Base-by-base conservation (phyloP, 164 flowering plant species). In the Magnolia changhungtana region DNA sequence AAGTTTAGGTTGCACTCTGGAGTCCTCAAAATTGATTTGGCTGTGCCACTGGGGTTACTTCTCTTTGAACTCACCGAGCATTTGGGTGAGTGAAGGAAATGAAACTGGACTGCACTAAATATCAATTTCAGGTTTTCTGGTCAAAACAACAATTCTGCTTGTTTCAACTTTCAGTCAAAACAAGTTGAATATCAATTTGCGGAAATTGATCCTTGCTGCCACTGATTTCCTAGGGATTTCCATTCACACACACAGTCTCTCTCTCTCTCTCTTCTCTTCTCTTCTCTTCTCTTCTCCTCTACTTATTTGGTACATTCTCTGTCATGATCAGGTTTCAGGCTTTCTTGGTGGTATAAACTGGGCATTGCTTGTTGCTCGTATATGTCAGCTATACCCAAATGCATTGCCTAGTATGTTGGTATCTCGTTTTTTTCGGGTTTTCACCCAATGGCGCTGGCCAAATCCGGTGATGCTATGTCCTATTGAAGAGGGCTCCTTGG, bases 401-500 rank as follows among this genome's bases (percentile, higher is more conserved):
- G 91, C 91, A 74, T 74, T 86, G 52, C 90, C 92, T 5, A 85
- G 84, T 80, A 87, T 84, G 88, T 76, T 87, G 80, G 88, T 86
- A 5, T 86, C 86, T 80, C 84, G 92, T 71, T 89, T 89, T 78
- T 89, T 89, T 79, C 83, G 88, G 50, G 90, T 89, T 50, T 89
- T 78, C 73, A 85, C 85, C 4, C 84, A 82, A 77, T 89, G 91
- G 91, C 88, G 87, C 31, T 87, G 91, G 91, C 91, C 91, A 75
- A 86, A 85, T 81, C 90, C 92, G 11, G 90, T 89, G 45, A 85
- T 89, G 90, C 79, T 89, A 18, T 89, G 91, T 76, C 80, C 86
- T 58, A 91, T 91, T 72, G 91, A 90, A 81, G 97, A 92, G 77
- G 91, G 90, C 69, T 79, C 89, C 55, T 87, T 91, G 67, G 96